Evolutionary conservation across 2,329 filamentous ascomycete species (phyloP).

Genomic region (Helminthosporium solani): DNA sequence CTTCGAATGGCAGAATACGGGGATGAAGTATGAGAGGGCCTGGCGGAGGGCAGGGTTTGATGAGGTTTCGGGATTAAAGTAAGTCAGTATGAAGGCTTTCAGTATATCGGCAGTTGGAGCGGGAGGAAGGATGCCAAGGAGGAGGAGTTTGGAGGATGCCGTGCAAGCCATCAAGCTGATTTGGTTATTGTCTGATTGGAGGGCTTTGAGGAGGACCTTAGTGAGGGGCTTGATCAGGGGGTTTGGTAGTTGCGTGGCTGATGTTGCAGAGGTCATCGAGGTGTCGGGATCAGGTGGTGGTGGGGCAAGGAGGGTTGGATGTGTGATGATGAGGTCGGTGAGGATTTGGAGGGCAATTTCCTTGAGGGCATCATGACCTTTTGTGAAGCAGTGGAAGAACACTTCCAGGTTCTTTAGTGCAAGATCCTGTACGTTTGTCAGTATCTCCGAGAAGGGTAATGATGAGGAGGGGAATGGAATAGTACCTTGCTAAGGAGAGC

Average conservation of each 20-base stretch:
- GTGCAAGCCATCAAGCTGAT: constrained; percentile 81
- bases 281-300: constrained; percentile 41
- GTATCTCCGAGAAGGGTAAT: background rate
- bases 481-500: constrained; percentile 79
- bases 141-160: constrained; percentile 81
- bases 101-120: constrained; percentile 65
- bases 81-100: constrained; percentile 78
- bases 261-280: constrained; percentile 40
- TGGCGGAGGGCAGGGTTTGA: constrained; percentile 82
- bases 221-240: constrained; percentile 63
- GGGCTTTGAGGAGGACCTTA: constrained; percentile 81
- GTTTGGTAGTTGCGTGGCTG: constrained; percentile 25
- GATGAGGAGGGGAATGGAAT: constrained; percentile 9
- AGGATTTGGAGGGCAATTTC: constrained; percentile 89
- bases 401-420: constrained; percentile 89
- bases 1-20: constrained; percentile 87
- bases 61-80: constrained; percentile 82
- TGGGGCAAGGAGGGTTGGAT: constrained; percentile 75
- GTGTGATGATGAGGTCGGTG: constrained; percentile 87
- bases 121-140: constrained; percentile 67
- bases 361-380: constrained; percentile 86
- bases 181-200: constrained; percentile 65
- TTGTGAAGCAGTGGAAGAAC: constrained; percentile 94
- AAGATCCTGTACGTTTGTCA: constrained; percentile 57
- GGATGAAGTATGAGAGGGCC: constrained; percentile 88